phyloP scores from a whole-genome alignment of 371 early-diverging fungal genomes.

The Mortierella sp. region DNA sequence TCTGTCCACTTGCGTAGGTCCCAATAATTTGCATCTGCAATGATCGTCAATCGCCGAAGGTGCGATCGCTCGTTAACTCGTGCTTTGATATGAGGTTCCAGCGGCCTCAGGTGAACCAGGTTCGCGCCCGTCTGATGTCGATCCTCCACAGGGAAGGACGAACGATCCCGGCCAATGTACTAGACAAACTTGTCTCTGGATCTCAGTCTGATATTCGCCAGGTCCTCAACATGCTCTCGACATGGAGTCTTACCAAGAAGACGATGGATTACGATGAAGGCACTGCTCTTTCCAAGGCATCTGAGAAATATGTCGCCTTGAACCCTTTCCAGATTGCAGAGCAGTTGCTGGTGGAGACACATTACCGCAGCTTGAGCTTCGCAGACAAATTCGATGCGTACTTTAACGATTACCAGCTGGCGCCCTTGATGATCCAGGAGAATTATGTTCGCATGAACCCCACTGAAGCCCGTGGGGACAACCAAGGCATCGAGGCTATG shows the following conservation, averaged over 20 bases:
- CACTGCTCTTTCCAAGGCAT: conserved; percentile 64
- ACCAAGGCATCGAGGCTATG: conserved; percentile 48
- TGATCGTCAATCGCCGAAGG: conserved; percentile 92
- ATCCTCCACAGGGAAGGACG: conserved; percentile 88
- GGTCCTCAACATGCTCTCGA: conserved; percentile 94
- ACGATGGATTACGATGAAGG: conserved; percentile 87
- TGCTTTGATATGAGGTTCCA: conserved; percentile 93
- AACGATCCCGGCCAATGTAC: conserved; percentile 79
- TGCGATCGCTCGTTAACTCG: conserved; percentile 89
- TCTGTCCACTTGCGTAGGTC: conserved; percentile 61
- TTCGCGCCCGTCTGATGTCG: conserved; percentile 81
- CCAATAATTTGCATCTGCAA: conserved; percentile 99
- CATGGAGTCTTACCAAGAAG: conserved; percentile 76
- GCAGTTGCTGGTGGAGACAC: conserved; percentile 68
- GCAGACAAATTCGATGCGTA: conserved; percentile 91
- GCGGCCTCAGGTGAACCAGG: conserved; percentile 72
- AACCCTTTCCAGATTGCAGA: conserved; percentile 90
- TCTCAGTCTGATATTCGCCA: conserved; percentile 99
- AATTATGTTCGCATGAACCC: conserved; percentile 64
- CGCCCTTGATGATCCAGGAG: conserved; percentile 94
- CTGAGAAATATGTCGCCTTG: conserved; percentile 83
- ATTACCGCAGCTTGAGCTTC: conserved; percentile 67
- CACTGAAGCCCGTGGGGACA: conserved; percentile 18
- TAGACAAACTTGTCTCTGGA: conserved; percentile 87
- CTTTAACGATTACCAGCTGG: conserved; percentile 92